These are phyloP conservation scores for Solanum hybrid DNA, from an alignment of 305 asterid species.

Conservation along the genomic window DNA sequence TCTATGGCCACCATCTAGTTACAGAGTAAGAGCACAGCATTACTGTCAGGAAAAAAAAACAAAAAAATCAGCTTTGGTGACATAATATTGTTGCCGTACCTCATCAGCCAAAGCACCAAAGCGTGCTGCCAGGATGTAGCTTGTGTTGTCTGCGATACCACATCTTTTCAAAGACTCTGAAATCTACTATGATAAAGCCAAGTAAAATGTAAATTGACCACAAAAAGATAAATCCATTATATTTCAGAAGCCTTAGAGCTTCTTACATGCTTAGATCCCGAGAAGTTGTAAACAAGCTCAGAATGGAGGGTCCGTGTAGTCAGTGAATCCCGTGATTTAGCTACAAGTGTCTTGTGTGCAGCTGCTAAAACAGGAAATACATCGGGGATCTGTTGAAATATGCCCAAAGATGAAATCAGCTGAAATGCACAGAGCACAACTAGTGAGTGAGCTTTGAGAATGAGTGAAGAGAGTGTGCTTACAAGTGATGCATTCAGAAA, in stretches of 20 bases:
- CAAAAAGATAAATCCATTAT: background rate
- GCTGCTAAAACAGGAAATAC: slow-evolving; percentile 87
- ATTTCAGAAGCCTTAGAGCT: background rate
- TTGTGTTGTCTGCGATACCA: slow-evolving; percentile 75
- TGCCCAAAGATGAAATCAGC: background rate
- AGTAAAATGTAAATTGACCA: background rate
- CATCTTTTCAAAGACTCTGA: slow-evolving; percentile 85
- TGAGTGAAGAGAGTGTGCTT: slow-evolving; percentile 18
- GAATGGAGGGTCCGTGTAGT: slow-evolving; percentile 79
- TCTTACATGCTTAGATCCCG: slow-evolving; percentile 86
- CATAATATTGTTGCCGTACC: slow-evolving; percentile 29
- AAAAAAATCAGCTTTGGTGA: background rate
- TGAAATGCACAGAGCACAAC: background rate
- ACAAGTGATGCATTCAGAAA: slow-evolving; percentile 81
- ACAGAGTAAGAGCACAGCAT: background rate
- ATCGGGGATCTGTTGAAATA: slow-evolving; percentile 58
- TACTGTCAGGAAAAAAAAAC: background rate
- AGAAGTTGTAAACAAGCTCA: slow-evolving; percentile 86
- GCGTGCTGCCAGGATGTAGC: slow-evolving; percentile 71
- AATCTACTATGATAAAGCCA: slow-evolving; percentile 32
- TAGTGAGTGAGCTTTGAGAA: background rate
- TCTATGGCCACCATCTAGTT: slow-evolving; percentile 42
- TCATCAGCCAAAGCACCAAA: slow-evolving; percentile 72
- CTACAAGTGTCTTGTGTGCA: slow-evolving; percentile 58
- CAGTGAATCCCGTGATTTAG: slow-evolving; percentile 61